These are phyloP conservation scores for Yamadazyma pseudoaaseri DNA, from an alignment of 1,139 yeast genomes.

Conservation along the genomic window DNA sequence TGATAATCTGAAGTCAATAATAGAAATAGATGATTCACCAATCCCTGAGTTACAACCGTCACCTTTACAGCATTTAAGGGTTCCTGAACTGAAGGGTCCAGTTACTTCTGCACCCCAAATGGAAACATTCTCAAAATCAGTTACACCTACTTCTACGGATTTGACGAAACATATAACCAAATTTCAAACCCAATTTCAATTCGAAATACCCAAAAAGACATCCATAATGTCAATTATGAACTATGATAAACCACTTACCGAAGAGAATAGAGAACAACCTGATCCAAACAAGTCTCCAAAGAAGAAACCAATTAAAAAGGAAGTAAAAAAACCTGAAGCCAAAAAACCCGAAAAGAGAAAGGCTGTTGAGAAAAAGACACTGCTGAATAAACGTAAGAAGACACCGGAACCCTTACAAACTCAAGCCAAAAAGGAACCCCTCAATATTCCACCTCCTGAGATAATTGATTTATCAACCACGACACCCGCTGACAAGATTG, in stretches of 20 bases:
- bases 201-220: constrained; percentile 22
- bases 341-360: constrained; percentile 14
- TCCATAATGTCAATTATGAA: constrained; percentile 40
- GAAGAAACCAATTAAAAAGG: constrained; percentile 5
- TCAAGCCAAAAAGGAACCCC: constrained; percentile 11
- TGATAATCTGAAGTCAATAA: constrained; percentile 13
- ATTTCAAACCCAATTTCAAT: constrained; percentile 32
- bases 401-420: constrained; percentile 14
- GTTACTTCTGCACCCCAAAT: neutral
- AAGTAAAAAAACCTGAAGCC: constrained; percentile 14
- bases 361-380: constrained; percentile 13
- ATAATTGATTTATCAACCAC: constrained; percentile 12
- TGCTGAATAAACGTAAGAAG: constrained; percentile 14
- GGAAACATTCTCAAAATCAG: constrained; percentile 1
- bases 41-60: constrained; percentile 12
- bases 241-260: constrained; percentile 25
- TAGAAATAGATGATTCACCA: constrained; percentile 17
- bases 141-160: constrained; percentile 1
- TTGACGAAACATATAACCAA: constrained; percentile 21
- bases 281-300: neutral
- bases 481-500: constrained; percentile 7
- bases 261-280: constrained; percentile 4
- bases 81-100: neutral
- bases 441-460: constrained; percentile 16
- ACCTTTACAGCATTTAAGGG: constrained; percentile 7